phyloP scores from a whole-genome alignment of 371 early-diverging fungal species.

The Catenaria anguillulae region DNA sequence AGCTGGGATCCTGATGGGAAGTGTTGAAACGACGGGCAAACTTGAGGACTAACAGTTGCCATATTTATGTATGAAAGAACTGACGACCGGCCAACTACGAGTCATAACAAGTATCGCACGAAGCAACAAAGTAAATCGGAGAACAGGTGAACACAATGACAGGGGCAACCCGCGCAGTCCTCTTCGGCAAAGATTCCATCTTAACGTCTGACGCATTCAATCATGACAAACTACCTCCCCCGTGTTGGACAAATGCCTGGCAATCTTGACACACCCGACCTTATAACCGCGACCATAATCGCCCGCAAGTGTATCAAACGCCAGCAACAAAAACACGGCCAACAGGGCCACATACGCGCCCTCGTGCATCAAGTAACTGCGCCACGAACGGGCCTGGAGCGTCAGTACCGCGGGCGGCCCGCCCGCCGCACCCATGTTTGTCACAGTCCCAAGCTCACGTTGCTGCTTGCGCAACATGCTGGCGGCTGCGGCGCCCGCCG shows the following conservation, averaged over 20 bases:
- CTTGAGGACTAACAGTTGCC: too few relatives aligned
- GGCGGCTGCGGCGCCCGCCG: neutral
- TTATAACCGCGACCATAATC: neutral
- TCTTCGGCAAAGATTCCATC: too few relatives aligned
- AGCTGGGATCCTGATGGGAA: too few relatives aligned
- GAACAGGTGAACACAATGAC: too few relatives aligned
- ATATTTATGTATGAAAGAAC: too few relatives aligned
- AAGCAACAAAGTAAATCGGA: too few relatives aligned
- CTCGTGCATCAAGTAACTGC: neutral
- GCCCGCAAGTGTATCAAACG: neutral
- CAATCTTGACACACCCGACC: neutral
- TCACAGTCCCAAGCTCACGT: neutral
- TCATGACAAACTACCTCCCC: neutral
- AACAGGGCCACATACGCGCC: neutral
- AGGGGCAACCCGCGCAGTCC: too few relatives aligned
- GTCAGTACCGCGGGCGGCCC: neutral
- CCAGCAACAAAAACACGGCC: neutral
- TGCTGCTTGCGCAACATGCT: neutral
- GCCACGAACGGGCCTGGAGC: neutral
- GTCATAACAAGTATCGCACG: too few relatives aligned
- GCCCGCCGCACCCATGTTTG: too few relatives aligned
- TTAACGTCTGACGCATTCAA: too few relatives aligned
- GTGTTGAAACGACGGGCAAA: too few relatives aligned
- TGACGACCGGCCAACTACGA: too few relatives aligned
- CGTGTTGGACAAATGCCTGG: neutral